phyloP scores from a whole-genome alignment of 768 basidiomycete species.

The Calocybe cyanea region DNA sequence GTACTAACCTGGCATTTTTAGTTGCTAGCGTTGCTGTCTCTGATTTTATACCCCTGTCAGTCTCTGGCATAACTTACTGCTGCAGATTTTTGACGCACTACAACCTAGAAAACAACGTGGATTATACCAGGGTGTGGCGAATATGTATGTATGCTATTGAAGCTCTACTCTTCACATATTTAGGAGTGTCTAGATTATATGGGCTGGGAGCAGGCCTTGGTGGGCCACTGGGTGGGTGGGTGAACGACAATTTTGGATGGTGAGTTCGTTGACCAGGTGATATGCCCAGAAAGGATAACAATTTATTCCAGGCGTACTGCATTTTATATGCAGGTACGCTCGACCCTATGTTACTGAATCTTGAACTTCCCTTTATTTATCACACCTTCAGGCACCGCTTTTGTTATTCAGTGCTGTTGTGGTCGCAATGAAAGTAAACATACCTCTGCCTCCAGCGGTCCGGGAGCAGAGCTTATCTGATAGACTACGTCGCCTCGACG shows the following conservation, averaged over 20 bases:
- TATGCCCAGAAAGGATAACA: conserved; percentile 3
- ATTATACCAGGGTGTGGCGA: conserved; percentile 87
- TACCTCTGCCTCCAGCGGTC: conserved; percentile 65
- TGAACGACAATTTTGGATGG: conserved; percentile 86
- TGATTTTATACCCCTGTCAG: conserved; percentile 86
- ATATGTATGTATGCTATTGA: conserved; percentile 55
- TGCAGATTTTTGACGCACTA: conserved; percentile 4
- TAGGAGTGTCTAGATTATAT: conserved; percentile 53
- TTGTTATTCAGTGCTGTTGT: conserved; percentile 67
- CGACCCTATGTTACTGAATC: neutral
- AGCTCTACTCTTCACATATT: neutral
- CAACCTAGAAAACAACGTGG: conserved; percentile 74
- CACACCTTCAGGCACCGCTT: conserved; percentile 59
- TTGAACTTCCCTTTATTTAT: neutral
- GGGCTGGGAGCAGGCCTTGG: conserved; percentile 81
- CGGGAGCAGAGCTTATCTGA: conserved; percentile 53
- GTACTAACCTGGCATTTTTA: conserved; percentile 30
- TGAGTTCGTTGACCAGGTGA: conserved; percentile 31
- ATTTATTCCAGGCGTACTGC: conserved; percentile 65
- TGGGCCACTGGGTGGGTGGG: conserved; percentile 79
- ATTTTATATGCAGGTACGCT: conserved; percentile 77
- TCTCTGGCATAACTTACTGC: conserved; percentile 9
- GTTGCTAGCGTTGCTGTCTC: conserved; percentile 82
- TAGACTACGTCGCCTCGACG: conserved; percentile 80
- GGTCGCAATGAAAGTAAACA: conserved; percentile 75